phyloP scores from a whole-genome alignment of 768 basidiomycete genomes.

The Panus rudis region DNA sequence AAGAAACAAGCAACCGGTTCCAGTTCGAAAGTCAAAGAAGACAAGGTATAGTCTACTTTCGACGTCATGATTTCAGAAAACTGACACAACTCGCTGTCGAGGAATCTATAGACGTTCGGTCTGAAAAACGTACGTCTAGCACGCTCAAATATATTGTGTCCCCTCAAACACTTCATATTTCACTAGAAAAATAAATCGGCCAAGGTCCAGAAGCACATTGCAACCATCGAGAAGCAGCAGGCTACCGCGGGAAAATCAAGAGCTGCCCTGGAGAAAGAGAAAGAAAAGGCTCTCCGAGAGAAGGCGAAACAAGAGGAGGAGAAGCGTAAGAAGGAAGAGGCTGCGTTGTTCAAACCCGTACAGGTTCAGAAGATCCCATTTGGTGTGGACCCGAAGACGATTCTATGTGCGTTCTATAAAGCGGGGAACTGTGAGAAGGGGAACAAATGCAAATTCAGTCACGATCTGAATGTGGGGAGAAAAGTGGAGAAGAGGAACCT shows the following conservation, averaged over 20 bases:
- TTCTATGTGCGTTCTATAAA: conserved; percentile 90
- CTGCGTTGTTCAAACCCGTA: conserved; percentile 73
- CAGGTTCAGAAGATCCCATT: conserved; percentile 85
- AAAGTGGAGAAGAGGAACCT: conserved; percentile 95
- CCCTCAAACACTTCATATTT: conserved; percentile 1
- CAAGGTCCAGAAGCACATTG: conserved; percentile 84
- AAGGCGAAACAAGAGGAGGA: conserved; percentile 76
- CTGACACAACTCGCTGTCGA: conserved; percentile 22
- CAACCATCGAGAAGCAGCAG: conserved; percentile 72
- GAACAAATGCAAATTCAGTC: conserved; percentile 94
- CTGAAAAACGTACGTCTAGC: conserved; percentile 68
- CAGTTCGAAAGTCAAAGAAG: conserved; percentile 66
- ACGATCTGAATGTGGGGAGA: conserved; percentile 80
- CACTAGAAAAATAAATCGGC: conserved; percentile 87
- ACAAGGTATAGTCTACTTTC: conserved; percentile 51
- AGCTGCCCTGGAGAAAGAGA: conserved; percentile 76
- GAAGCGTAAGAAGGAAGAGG: conserved; percentile 79
- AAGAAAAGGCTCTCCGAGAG: conserved; percentile 69
- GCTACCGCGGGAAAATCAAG: conserved; percentile 72
- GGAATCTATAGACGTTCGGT: conserved; percentile 63
- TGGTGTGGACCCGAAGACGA: conserved; percentile 93
- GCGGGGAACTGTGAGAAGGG: conserved; percentile 93
- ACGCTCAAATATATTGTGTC: not conserved
- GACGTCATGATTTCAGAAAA: conserved; percentile 12
- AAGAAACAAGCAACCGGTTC: conserved; percentile 55